Evolutionary conservation across 2,329 filamentous ascomycete species (phyloP).

Genomic region (Talaromyces rugulosus): DNA sequence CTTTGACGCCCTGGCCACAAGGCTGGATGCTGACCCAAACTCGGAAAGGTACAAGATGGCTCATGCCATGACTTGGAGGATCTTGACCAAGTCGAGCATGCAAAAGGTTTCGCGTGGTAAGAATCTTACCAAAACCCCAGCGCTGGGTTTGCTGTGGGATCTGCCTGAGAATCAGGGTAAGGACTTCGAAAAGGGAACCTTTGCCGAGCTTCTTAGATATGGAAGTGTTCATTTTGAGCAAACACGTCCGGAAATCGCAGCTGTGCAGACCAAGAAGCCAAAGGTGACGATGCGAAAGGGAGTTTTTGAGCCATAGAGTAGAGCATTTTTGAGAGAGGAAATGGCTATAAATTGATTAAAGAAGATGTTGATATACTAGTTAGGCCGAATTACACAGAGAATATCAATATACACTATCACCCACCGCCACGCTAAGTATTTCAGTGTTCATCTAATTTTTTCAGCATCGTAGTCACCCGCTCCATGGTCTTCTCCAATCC

Average conservation of each 20-base stretch:
- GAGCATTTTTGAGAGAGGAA: too few relatives aligned
- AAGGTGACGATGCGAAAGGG: conserved; percentile 16
- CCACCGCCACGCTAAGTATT: background rate
- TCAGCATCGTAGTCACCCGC: background rate
- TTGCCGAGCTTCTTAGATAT: conserved; percentile 26
- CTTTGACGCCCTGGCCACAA: conserved; percentile 23
- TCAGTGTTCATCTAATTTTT: background rate
- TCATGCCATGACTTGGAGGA: conserved; percentile 21
- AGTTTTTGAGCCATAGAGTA: conserved; percentile 18
- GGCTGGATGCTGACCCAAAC: conserved; percentile 20
- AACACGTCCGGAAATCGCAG: conserved; percentile 15
- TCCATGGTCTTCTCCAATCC: background rate
- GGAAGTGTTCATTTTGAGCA: conserved; percentile 27
- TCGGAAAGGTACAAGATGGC: conserved; percentile 25
- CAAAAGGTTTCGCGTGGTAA: conserved; percentile 28
- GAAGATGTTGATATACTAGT: background rate
- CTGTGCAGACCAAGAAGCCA: conserved; percentile 14
- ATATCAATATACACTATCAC: background rate
- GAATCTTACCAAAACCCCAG: conserved; percentile 17
- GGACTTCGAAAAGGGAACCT: conserved; percentile 25
- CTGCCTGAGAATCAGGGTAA: conserved; percentile 19
- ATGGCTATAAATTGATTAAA: background rate
- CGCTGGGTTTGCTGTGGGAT: conserved; percentile 25
- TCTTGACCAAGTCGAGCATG: conserved; percentile 21
- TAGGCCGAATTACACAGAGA: too few relatives aligned